Conservation (phyloP, 139 green algal genomes). For the Ettlia oleoabundans region DNA sequence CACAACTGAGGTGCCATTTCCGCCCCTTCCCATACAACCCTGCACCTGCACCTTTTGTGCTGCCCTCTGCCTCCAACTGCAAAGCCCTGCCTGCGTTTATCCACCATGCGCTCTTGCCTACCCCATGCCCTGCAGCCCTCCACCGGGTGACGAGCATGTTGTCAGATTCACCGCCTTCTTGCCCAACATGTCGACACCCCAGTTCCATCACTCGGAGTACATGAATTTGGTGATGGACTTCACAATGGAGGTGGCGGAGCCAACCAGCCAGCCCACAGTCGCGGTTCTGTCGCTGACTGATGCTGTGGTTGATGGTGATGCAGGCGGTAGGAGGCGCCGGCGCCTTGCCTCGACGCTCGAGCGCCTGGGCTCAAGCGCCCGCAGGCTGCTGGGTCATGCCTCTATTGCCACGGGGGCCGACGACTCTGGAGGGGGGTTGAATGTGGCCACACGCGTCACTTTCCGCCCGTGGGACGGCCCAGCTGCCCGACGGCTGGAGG, state of each 20-base stretch:
- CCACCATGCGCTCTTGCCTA: no score
- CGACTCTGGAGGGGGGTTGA: not conserved
- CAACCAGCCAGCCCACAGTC: not conserved
- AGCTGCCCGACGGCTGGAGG: not conserved
- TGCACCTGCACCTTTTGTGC: no score
- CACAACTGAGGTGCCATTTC: no score
- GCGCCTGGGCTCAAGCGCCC: not conserved
- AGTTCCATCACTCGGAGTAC: not conserved
- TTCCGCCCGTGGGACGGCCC: not conserved
- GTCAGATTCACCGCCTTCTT: not conserved
- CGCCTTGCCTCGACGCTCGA: not conserved
- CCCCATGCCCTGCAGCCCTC: not conserved
- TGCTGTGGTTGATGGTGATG: not conserved
- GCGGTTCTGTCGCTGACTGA: not conserved
- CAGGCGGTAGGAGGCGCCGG: not conserved
- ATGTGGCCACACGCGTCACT: not conserved
- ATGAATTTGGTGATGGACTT: not conserved
- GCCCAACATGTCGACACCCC: not conserved
- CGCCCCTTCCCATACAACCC: no score
- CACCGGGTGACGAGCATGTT: not conserved
- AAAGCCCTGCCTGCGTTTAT: no score
- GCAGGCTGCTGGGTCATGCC: not conserved
- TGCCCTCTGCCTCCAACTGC: no score
- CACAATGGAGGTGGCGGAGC: not conserved
- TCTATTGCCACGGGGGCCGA: not conserved